Evolutionary conservation across 169 alveolate genomes (phyloP), one percentile per base, ranked within the genome.

Genomic region (Cryptosporidium canis): DNA sequence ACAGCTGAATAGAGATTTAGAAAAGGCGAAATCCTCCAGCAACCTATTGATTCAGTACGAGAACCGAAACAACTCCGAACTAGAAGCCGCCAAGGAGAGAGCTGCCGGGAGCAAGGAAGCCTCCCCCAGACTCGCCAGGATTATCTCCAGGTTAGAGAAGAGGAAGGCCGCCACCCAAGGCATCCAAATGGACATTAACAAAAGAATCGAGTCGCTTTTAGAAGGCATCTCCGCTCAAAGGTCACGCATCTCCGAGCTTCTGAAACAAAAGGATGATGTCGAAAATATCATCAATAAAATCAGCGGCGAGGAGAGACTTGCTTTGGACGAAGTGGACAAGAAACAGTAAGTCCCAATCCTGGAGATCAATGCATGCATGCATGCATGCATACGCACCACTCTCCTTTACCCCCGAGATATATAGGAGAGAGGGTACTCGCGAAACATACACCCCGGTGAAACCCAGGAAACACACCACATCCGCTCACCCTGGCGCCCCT

Each of bases 1-100:
- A 29, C 85, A 77, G 29, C 24, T 55, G 29, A 44, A 77, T 5
- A 77, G 72, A 58, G 85, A 77, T 8, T 27, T 29, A 16, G 70
- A 55, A 16, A 77, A 77, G 39, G 53, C 56, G 29, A 77, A 41
- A 35, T 56, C 72, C 0, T 41, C 72, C 1, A 53, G 27, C n/a
- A 66, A 77, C 37, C 18, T 77, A 1, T 41, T 77, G 27, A 35
- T 43, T 31, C 70, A 44, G 27, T 77, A 77, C 27, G 77, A 77
- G 45, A 58, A 77, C 16, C 71, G 29, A 21, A 77, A 29, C 12
- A 61, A 27, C 37, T 11, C 45, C 0, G 85, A 77, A 77, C 44
- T 77, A 29, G 72, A 77, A 56, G 6, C 27, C 0, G 0, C 37
- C 4, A 55, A 24, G n/a, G 21, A 37, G 7, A 55, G 5, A 4